Percentiles rank a stretch among this genome's conserved stretches.
Evolutionary conservation across 345 rosid species (phyloP).

Genomic region (Gossypium turneri): DNA sequence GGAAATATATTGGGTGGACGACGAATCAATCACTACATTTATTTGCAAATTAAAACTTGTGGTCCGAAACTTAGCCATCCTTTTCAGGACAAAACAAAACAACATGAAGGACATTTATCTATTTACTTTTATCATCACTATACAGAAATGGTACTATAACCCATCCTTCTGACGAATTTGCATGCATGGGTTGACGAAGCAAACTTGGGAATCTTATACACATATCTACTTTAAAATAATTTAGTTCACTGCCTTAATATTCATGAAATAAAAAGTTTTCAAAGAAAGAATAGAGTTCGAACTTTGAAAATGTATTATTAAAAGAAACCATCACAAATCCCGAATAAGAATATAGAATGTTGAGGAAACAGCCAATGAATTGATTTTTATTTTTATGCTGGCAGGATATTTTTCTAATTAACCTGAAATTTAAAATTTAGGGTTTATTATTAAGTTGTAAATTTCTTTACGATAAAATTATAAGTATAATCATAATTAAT

Average conservation of each 20-base stretch:
- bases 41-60: not conserved
- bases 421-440: too few species aligned
- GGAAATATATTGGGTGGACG: not conserved
- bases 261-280: too few species aligned
- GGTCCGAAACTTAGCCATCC: not conserved
- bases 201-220: conserved; percentile 19
- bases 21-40: too few species aligned
- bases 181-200: not conserved
- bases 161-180: not conserved
- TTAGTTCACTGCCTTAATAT: too few species aligned
- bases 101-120: not conserved
- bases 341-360: not conserved
- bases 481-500: too few species aligned
- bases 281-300: rapidly evolving
- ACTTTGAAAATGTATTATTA: too few species aligned
- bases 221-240: not conserved
- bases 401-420: too few species aligned
- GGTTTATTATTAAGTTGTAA: too few species aligned
- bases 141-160: not conserved
- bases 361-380: conserved; percentile 10
- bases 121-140: too few species aligned
- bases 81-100: not conserved
- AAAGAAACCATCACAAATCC: too few species aligned
- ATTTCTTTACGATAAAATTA: too few species aligned
- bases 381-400: not conserved